Conservation (phyloP, 129 eudicot species). For the Lactuca sativa region DNA sequence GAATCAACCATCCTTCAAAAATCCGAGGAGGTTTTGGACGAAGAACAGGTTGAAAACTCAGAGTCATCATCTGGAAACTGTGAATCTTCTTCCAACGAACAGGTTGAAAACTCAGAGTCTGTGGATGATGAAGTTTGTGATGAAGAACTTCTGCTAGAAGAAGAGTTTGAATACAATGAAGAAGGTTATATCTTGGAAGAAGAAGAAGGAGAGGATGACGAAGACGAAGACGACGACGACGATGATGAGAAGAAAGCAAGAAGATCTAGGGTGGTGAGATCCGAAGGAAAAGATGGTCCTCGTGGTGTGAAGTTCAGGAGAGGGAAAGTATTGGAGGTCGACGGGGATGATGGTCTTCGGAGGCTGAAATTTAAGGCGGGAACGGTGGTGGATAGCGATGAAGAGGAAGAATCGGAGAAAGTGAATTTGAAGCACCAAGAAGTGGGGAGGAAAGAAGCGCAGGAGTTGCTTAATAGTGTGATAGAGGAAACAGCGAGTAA, state of each 20-base stretch:
- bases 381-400: slow-evolving; percentile 27
- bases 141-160: not conserved
- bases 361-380: slow-evolving; percentile 55
- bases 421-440: slow-evolving; percentile 81
- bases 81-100: slow-evolving; percentile 26
- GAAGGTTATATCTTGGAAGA: slow-evolving; percentile 19
- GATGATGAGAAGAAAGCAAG: slow-evolving; percentile 32
- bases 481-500: slow-evolving; percentile 91
- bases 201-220: not conserved
- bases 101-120: slow-evolving; percentile 7
- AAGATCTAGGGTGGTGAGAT: slow-evolving; percentile 23
- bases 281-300: slow-evolving; percentile 44
- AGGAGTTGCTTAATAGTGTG: slow-evolving; percentile 64
- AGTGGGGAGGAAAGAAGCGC: slow-evolving; percentile 62
- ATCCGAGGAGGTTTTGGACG: not conserved
- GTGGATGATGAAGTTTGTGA: slow-evolving; percentile 15
- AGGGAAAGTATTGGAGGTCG: slow-evolving; percentile 34
- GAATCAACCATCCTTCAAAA: slow-evolving; percentile 12
- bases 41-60: slow-evolving; percentile 5
- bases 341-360: slow-evolving; percentile 39
- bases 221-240: not conserved
- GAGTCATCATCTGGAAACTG: not conserved
- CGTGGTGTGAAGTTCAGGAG: slow-evolving; percentile 53
- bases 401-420: slow-evolving; percentile 24
- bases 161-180: slow-evolving; percentile 27